Conservation (phyloP, 2,329 filamentous ascomycete genomes). For the Aphanoascus verrucosus region DNA sequence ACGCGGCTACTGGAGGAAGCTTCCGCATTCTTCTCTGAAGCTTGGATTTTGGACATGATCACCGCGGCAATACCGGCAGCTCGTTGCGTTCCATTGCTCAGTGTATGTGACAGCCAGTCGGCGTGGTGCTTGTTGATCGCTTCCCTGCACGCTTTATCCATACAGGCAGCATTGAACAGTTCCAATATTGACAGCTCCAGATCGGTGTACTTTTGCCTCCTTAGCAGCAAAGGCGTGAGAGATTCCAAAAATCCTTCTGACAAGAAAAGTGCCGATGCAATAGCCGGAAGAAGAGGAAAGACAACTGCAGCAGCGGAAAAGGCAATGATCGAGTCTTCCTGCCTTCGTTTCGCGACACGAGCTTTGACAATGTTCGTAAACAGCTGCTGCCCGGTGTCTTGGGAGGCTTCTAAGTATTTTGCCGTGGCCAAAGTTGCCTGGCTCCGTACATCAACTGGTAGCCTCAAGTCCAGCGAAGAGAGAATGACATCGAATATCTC, state of each 20-base stretch:
- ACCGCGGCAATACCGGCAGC: slow-evolving; percentile 52
- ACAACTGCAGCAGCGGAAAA: slow-evolving; percentile 85
- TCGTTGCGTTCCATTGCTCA: slow-evolving; percentile 57
- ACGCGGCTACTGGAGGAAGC: slow-evolving; percentile 26
- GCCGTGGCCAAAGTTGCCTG: slow-evolving; percentile 74
- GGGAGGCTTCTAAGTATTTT: slow-evolving; percentile 69
- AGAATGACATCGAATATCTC: slow-evolving; percentile 75
- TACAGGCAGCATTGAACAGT: slow-evolving; percentile 82
- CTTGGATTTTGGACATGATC: slow-evolving; percentile 55
- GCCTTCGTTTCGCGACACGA: slow-evolving; percentile 60
- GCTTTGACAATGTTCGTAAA: slow-evolving; percentile 65
- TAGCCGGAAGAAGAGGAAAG: slow-evolving; percentile 72
- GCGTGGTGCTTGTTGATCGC: slow-evolving; percentile 74
- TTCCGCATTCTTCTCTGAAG: slow-evolving; percentile 26
- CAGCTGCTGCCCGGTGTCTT: slow-evolving; percentile 57
- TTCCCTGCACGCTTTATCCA: slow-evolving; percentile 70
- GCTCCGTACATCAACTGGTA: slow-evolving; percentile 60
- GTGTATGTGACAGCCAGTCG: slow-evolving; percentile 76
- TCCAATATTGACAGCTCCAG: slow-evolving; percentile 81
- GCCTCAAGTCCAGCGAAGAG: slow-evolving; percentile 74
- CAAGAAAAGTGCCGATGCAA: slow-evolving; percentile 69
- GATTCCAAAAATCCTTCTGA: slow-evolving; percentile 75
- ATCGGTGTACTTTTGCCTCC: slow-evolving; percentile 71
- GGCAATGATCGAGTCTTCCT: slow-evolving; percentile 79
- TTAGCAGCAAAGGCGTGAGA: slow-evolving; percentile 64